Evolutionary conservation across 345 rosid genomes (phyloP).

Genomic region (Kernera saxatilis): DNA sequence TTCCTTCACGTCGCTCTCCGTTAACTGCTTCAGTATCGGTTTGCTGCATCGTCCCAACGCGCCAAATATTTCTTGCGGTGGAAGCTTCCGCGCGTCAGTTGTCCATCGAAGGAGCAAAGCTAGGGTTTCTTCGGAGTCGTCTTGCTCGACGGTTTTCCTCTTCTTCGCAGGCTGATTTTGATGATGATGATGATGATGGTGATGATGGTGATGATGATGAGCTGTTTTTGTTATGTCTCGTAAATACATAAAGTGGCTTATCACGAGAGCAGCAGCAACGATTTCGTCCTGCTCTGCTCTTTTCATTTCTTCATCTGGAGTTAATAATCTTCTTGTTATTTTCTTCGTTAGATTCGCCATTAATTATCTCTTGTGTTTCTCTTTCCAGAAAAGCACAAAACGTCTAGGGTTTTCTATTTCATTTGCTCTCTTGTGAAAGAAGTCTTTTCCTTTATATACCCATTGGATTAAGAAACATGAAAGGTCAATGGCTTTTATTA

Average conservation of each 20-base stretch:
- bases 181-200: too few relatives aligned
- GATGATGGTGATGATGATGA: too few relatives aligned
- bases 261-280: neutral
- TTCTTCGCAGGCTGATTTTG: neutral
- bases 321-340: neutral
- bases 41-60: neutral
- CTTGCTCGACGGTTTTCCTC: neutral
- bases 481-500: neutral
- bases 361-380: too few relatives aligned
- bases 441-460: neutral
- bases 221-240: neutral
- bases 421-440: neutral
- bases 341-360: neutral
- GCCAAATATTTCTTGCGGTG: neutral
- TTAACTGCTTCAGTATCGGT: conserved; percentile 2
- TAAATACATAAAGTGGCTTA: neutral
- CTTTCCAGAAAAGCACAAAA: neutral
- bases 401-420: neutral
- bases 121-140: neutral
- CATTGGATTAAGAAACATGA: neutral
- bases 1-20: conserved; percentile 1
- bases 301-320: neutral
- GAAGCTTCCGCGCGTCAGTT: neutral
- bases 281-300: neutral
- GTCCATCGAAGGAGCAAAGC: neutral